A percentile compares a stretch with the other conserved stretches of the same genome.
Conservation (phyloP, 2,329 filamentous ascomycete genomes). For the Diplodia corticola region DNA sequence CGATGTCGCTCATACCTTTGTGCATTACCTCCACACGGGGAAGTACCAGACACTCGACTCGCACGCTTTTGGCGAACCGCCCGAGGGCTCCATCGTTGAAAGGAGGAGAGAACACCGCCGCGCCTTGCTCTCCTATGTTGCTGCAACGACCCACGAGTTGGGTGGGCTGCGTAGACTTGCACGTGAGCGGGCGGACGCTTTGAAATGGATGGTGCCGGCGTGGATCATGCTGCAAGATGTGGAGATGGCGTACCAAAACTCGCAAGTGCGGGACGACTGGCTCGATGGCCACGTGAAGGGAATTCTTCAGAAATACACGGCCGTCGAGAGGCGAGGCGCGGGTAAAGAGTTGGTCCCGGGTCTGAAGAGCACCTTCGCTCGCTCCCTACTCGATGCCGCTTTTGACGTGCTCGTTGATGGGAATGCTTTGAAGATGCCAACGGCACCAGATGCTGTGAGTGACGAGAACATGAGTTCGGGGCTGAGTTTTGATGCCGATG, state of each 20-base stretch:
- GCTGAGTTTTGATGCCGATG: not conserved
- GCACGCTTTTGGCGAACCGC: not conserved
- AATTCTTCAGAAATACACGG: not conserved
- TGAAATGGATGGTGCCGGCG: not conserved
- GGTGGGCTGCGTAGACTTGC: conserved; percentile 25
- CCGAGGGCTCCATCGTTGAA: not conserved
- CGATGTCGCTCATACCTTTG: conserved; percentile 20
- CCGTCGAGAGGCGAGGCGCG: no score
- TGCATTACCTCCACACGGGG: conserved; percentile 33
- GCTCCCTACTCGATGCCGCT: not conserved
- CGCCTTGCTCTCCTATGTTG: conserved; percentile 26
- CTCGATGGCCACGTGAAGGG: not conserved
- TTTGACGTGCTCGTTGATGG: not conserved
- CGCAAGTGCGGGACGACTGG: not conserved
- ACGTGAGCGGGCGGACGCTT: conserved; percentile 21
- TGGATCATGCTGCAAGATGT: not conserved
- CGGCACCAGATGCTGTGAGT: not conserved
- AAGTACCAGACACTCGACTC: conserved; percentile 31
- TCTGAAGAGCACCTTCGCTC: not conserved
- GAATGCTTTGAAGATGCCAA: not conserved
- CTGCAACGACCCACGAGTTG: conserved; percentile 25
- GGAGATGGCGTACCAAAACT: not conserved
- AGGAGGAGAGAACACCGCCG: conserved; percentile 26
- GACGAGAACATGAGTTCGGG: not conserved
- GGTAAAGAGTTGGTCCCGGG: not conserved